Evolutionary conservation across 805 yeast genomes (phyloP).

Genomic region (Barnettozyma siamensis): DNA sequence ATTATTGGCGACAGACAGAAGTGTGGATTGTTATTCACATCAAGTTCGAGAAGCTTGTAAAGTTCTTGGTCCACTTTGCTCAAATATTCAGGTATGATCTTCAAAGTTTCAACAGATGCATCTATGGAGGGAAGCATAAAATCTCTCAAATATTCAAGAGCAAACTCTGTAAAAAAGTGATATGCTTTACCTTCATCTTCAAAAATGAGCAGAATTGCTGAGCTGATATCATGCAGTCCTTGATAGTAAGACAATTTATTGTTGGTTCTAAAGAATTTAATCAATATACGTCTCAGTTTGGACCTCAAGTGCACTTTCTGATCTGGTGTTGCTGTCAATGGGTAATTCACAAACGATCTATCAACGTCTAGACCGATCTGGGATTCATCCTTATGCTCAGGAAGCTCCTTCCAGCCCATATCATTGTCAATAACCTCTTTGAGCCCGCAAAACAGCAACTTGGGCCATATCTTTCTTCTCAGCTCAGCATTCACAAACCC

Average conservation of each 20-base stretch:
- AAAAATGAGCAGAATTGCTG: slow-evolving; percentile 55
- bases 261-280: slow-evolving; percentile 50
- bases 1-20: slow-evolving; percentile 74
- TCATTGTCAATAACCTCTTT: background rate
- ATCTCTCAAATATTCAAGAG: slow-evolving; percentile 68
- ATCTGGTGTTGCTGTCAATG: slow-evolving; percentile 19
- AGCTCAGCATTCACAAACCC: slow-evolving; percentile 41
- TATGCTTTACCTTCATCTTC: slow-evolving; percentile 29
- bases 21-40: slow-evolving; percentile 49
- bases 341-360: slow-evolving; percentile 53
- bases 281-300: slow-evolving; percentile 34
- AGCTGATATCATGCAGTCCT: slow-evolving; percentile 86
- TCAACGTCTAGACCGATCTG: slow-evolving; percentile 78
- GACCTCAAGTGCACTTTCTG: slow-evolving; percentile 20
- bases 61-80: slow-evolving; percentile 41
- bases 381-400: slow-evolving; percentile 58
- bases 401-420: slow-evolving; percentile 1
- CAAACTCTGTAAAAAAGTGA: slow-evolving; percentile 40
- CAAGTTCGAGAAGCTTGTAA: slow-evolving; percentile 28
- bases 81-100: slow-evolving; percentile 59
- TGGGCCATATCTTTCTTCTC: slow-evolving; percentile 47
- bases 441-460: slow-evolving; percentile 29
- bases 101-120: slow-evolving; percentile 60
- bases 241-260: slow-evolving; percentile 77
- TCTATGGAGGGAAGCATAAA: slow-evolving; percentile 72